A percentile compares a stretch with the other conserved stretches of the same genome.
Conservation (phyloP, 2,329 filamentous ascomycete species). For the Cladorrhinum sp. region DNA sequence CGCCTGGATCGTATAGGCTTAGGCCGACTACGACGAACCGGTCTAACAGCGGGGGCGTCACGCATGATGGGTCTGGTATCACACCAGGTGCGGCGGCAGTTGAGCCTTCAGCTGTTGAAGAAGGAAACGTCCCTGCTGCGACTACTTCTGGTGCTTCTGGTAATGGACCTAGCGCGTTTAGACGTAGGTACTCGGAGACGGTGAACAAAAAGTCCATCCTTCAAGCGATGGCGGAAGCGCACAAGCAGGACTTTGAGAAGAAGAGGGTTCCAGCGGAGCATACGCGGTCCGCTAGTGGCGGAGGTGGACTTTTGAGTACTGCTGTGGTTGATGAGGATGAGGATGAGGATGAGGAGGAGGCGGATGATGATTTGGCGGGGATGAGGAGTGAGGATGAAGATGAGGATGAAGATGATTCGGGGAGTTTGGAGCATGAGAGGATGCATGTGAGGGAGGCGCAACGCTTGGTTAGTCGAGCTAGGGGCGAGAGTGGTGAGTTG, state of each 20-base stretch:
- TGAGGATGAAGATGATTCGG: conserved; percentile 37
- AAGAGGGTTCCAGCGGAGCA: conserved; percentile 47
- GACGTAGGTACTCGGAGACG: conserved; percentile 34
- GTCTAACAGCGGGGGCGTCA: neutral
- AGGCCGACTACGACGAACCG: neutral
- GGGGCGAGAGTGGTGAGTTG: conserved; percentile 7
- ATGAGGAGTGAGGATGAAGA: conserved; percentile 26
- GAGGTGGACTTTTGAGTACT: neutral
- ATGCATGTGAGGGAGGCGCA: conserved; percentile 32
- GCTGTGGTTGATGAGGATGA: conserved; percentile 15
- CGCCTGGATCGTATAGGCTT: neutral
- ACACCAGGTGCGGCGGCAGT: neutral
- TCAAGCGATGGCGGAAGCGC: conserved; percentile 75
- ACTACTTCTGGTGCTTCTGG: conserved; percentile 1
- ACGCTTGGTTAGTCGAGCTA: conserved; percentile 17
- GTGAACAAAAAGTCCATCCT: conserved; percentile 41
- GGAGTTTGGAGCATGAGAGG: conserved; percentile 25
- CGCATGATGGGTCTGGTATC: too few species aligned
- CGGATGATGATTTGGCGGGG: conserved; percentile 13
- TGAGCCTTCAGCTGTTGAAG: conserved; percentile 13
- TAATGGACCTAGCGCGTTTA: conserved; percentile 22
- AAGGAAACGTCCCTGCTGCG: conserved; percentile 4
- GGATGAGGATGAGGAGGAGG: conserved; percentile 12
- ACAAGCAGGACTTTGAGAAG: conserved; percentile 90
- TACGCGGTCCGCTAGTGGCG: neutral